Evolutionary conservation across 257 asterid species (phyloP).

Genomic region (Mentha longifolia): DNA sequence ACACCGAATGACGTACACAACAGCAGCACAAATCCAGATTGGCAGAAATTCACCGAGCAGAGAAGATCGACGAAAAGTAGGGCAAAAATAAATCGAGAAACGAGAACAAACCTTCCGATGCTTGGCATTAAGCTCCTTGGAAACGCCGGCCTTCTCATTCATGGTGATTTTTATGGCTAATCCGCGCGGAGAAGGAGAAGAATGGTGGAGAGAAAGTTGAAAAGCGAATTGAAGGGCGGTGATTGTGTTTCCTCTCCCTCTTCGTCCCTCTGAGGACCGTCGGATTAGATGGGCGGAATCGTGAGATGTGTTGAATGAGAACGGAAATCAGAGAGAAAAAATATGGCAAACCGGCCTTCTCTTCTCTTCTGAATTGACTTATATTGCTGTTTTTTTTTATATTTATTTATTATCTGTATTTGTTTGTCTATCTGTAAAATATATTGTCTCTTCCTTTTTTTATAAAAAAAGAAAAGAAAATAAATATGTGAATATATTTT

Average conservation of each 20-base stretch:
- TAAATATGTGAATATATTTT: not conserved
- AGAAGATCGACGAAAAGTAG: constrained; percentile 25
- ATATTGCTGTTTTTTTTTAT: not conserved
- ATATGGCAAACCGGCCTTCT: constrained; percentile 33
- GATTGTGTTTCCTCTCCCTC: constrained; percentile 43
- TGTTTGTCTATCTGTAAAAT: not conserved
- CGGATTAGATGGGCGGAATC: constrained; percentile 39
- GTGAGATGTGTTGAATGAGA: constrained; percentile 27
- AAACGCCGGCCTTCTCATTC: constrained; percentile 94
- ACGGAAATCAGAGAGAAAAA: constrained; percentile 33
- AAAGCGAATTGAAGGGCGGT: constrained; percentile 22
- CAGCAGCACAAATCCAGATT: constrained; percentile 25
- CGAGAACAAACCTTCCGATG: constrained; percentile 77
- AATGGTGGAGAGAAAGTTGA: constrained; percentile 20
- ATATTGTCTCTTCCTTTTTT: not conserved
- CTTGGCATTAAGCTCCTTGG: constrained; percentile 95
- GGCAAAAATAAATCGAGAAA: constrained; percentile 19
- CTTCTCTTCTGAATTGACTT: constrained; percentile 36
- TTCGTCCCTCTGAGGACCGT: constrained; percentile 40
- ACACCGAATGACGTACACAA: not conserved
- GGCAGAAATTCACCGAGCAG: constrained; percentile 6
- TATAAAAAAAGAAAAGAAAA: no score
- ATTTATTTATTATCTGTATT: not conserved
- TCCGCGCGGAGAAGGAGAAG: constrained; percentile 37
- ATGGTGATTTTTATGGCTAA: constrained; percentile 48